These are phyloP conservation scores for Metschnikowia proteae DNA, from an alignment of 805 yeast genomes.

Conservation along the genomic window DNA sequence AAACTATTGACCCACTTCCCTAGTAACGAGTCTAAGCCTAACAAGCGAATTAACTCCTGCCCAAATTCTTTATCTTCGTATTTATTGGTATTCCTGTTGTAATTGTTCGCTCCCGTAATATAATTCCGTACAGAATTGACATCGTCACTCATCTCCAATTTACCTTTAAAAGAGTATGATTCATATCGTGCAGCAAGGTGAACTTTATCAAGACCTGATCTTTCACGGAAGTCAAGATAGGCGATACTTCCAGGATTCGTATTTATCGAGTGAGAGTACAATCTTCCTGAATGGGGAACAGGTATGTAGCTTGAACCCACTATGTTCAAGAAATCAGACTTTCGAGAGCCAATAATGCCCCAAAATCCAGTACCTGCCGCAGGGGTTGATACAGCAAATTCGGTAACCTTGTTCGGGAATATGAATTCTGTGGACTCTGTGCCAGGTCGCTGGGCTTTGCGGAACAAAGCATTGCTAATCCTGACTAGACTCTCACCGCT, in stretches of 20 bases:
- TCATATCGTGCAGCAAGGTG: constrained; percentile 91
- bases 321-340: constrained; percentile 50
- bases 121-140: constrained; percentile 53
- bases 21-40: constrained; percentile 55
- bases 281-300: constrained; percentile 50
- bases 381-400: constrained; percentile 21
- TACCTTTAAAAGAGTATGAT: constrained; percentile 66
- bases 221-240: constrained; percentile 33
- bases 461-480: constrained; percentile 26
- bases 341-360: constrained; percentile 41
- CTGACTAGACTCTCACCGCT: constrained; percentile 14
- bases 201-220: constrained; percentile 43
- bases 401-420: constrained; percentile 25
- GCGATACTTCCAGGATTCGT: constrained; percentile 30
- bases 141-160: constrained; percentile 52
- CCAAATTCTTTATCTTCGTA: constrained; percentile 35
- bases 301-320: constrained; percentile 54
- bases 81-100: constrained; percentile 34
- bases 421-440: constrained; percentile 6
- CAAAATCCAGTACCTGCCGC: constrained; percentile 22
- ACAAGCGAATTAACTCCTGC: constrained; percentile 40
- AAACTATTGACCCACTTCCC: constrained; percentile 80
- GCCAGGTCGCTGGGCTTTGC: constrained; percentile 5
- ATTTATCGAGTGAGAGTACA: constrained; percentile 45
- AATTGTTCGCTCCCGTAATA: constrained; percentile 55